These are phyloP conservation scores for Gonium pectorale DNA, from an alignment of 139 green algal species.

Conservation along the genomic window DNA sequence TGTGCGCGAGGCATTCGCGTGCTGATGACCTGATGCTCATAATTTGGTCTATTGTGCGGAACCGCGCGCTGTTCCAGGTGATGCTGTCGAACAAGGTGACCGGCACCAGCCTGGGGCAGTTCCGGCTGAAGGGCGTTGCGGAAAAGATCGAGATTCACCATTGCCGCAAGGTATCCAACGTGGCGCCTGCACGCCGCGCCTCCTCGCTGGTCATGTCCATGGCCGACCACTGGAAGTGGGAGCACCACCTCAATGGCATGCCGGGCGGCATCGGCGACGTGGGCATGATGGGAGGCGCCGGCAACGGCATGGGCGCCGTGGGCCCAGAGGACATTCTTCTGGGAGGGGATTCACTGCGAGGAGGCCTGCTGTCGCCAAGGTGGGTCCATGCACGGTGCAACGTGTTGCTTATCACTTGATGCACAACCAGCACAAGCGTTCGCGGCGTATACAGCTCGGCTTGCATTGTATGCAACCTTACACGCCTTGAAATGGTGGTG, in stretches of 20 bases:
- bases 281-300: background rate
- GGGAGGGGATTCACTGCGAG: slow-evolving; percentile 36
- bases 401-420: too few species aligned
- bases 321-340: slow-evolving; percentile 44
- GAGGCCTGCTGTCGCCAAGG: slow-evolving; percentile 34
- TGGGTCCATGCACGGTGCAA: too few species aligned
- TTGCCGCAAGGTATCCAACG: slow-evolving; percentile 45
- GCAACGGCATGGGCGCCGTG: background rate
- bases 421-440: too few species aligned
- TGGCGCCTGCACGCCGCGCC: slow-evolving; percentile 43
- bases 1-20: too few species aligned
- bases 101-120: slow-evolving; percentile 44
- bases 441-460: too few species aligned
- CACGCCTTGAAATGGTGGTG: too few species aligned
- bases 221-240: slow-evolving; percentile 45
- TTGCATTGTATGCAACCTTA: too few species aligned
- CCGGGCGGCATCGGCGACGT: background rate
- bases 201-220: slow-evolving; percentile 48
- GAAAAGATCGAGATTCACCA: slow-evolving; percentile 53
- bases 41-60: background rate
- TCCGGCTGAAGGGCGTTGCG: slow-evolving; percentile 53
- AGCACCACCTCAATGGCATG: slow-evolving; percentile 15
- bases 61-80: background rate
- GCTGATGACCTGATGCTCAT: too few species aligned
- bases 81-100: slow-evolving; percentile 47